Base-by-base conservation (phyloP, 2,329 filamentous ascomycete genomes). In the Colletotrichum tofieldiae region DNA sequence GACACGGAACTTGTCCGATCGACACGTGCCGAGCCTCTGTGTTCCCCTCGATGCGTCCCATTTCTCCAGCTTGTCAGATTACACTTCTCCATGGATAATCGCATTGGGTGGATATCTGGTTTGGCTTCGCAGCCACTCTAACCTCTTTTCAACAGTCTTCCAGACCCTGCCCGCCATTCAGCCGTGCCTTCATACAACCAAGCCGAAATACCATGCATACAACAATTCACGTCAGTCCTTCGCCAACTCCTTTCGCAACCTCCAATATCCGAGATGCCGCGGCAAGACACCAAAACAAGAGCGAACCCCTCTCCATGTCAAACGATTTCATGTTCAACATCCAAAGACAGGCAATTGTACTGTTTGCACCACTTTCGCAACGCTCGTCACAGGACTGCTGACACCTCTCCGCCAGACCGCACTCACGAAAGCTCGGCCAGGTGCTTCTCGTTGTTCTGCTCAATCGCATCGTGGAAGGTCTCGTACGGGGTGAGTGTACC, bases 401-500 rank as follows among this genome's bases (percentile, higher is more conserved):
- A 49, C 32, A 29, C 43, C 11, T 45, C 23, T 37, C 16, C 18
- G 16, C 18, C 35, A 3, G 41, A 11, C 6, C 14, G 12, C 49
- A 20, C n/a, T 74, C 59, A 75, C 78, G 39, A 77, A 76, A 88
- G 79, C 67, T 83, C 82, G 4, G 86, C 86, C 65, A 90, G 80
- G 14, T 87, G 81, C 79, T 87, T 89, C 77, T 88, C 85, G 73
- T 87, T 84, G 75, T 86, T 87, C 74, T 86, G 82, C 76, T 89
- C 86, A 64, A 90, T 82, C 0, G 93, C 94, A 82, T 90, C 92
- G 79, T 91, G 88, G 81, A 96, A 97, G 1, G 91, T 93, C 56
- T 96, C 93, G 81, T 93, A 98, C 2, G 93, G 92, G 5, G 95
- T 98, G 76, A 97, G 87, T 8, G 95, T 93, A 68, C 95, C 96